Evolutionary conservation across 164 flowering plant species (phyloP).

Genomic region (Macadamia integrifolia): DNA sequence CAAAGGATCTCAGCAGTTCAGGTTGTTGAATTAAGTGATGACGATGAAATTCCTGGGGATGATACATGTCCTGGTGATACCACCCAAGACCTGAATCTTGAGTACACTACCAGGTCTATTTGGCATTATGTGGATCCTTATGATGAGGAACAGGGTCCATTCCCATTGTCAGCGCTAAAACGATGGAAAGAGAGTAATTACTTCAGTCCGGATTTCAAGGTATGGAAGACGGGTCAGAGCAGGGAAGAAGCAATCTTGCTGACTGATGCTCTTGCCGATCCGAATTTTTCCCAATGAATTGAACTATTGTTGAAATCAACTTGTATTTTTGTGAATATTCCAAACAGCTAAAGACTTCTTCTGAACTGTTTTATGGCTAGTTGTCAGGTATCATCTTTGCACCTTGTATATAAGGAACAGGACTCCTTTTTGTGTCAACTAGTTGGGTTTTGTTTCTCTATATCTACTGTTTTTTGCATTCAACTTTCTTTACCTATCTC

Average conservation of each 20-base stretch:
- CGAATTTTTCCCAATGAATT: constrained; percentile 6
- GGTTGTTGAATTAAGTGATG: constrained; percentile 34
- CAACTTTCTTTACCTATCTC: no score
- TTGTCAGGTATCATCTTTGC: no score
- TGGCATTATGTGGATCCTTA: constrained; percentile 31
- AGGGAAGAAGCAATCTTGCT: constrained; percentile 22
- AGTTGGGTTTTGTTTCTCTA: no score
- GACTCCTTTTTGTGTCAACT: no score
- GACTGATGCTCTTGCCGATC: constrained; percentile 12
- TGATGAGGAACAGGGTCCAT: constrained; percentile 29
- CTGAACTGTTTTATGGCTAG: no score
- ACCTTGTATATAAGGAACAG: no score
- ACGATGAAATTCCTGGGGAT: constrained; percentile 13
- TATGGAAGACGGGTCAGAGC: constrained; percentile 34
- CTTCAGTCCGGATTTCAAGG: constrained; percentile 20
- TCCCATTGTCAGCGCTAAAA: constrained; percentile 18
- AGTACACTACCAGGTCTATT: constrained; percentile 7
- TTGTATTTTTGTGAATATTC: neutral
- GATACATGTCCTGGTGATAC: neutral
- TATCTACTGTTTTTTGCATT: no score
- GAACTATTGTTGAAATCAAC: neutral
- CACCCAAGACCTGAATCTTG: neutral
- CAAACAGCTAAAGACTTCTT: no score
- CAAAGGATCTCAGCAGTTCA: constrained; percentile 1
- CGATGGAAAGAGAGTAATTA: constrained; percentile 21